Percentiles rank a stretch among this genome's conserved stretches.
Evolutionary conservation across 495 filamentous ascomycete genomes (phyloP).

Genomic region (Letharia lupina): DNA sequence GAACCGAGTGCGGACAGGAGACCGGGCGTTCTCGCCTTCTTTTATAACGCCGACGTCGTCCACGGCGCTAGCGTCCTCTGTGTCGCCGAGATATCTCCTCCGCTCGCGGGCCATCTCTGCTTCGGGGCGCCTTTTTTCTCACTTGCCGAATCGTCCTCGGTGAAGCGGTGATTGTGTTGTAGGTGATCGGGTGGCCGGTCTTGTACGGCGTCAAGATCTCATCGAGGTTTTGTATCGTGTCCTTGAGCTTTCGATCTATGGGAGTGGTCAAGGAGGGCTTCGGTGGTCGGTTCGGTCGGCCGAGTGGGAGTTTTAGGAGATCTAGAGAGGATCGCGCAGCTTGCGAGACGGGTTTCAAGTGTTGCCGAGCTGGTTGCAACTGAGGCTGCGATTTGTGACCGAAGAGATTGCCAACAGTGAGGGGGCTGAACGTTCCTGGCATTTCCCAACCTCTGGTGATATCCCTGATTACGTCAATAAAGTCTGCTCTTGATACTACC

Average conservation of each 20-base stretch:
- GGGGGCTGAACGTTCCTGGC: conserved; percentile 41
- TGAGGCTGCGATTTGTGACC: conserved; percentile 36
- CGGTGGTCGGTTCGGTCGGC: neutral
- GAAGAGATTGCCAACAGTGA: conserved; percentile 39
- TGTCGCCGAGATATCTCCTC: too few relatives aligned
- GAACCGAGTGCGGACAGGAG: neutral
- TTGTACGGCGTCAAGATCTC: conserved; percentile 8
- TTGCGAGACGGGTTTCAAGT: too few relatives aligned
- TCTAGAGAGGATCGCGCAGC: neutral
- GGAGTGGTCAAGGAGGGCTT: neutral
- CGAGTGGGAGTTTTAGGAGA: neutral
- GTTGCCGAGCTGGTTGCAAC: conserved; percentile 13
- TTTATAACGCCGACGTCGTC: neutral
- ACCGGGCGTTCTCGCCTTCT: neutral
- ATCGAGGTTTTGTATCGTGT: conserved; percentile 25
- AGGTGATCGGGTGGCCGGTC: conserved; percentile 23
- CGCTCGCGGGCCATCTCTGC: neutral
- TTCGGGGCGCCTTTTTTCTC: neutral
- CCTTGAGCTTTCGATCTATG: conserved; percentile 13
- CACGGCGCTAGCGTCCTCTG: too few relatives aligned
- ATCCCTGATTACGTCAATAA: conserved; percentile 32
- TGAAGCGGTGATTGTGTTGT: conserved; percentile 26
- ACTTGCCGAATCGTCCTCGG: conserved; percentile 23
- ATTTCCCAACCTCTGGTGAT: conserved; percentile 38
- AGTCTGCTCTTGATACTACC: conserved; percentile 31